Evolutionary conservation across 2,329 filamentous ascomycete species (phyloP).

Genomic region (Penicillium sp.): DNA sequence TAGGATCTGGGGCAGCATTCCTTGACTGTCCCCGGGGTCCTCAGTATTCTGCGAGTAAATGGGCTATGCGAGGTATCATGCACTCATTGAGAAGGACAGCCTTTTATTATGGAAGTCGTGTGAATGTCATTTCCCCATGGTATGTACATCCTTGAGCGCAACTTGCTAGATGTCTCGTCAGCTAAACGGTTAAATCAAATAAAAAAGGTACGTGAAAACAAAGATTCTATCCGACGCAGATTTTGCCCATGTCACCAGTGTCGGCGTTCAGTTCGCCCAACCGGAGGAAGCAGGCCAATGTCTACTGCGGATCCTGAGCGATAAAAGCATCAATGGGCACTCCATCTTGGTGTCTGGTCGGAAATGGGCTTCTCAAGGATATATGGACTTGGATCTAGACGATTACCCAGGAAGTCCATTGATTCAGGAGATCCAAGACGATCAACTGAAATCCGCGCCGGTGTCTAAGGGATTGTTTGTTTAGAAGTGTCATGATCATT

Average conservation of each 20-base stretch:
- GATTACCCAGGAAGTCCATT: conserved; percentile 28
- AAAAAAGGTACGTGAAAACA: conserved; percentile 28
- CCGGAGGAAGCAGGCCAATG: conserved; percentile 23
- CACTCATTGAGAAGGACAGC: conserved; percentile 30
- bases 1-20: conserved; percentile 33
- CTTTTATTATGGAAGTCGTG: conserved; percentile 30
- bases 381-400: conserved; percentile 32
- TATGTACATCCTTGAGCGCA: conserved; percentile 13
- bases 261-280: conserved; percentile 26
- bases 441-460: conserved; percentile 22
- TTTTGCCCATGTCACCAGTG: conserved; percentile 21
- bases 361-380: conserved; percentile 30
- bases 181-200: too few relatives aligned
- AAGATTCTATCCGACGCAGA: conserved; percentile 27
- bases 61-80: conserved; percentile 37
- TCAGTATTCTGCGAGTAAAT: conserved; percentile 37
- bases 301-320: conserved; percentile 25
- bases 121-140: conserved; percentile 38
- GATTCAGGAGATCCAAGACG: conserved; percentile 25
- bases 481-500: not conserved
- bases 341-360: conserved; percentile 33
- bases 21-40: conserved; percentile 28
- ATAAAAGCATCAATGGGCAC: conserved; percentile 24
- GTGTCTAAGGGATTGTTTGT: conserved; percentile 22
- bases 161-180: too few relatives aligned